These are phyloP conservation scores for Ambrosiella cleistominuta DNA, from an alignment of 2,329 filamentous ascomycete genomes.

Conservation along the genomic window DNA sequence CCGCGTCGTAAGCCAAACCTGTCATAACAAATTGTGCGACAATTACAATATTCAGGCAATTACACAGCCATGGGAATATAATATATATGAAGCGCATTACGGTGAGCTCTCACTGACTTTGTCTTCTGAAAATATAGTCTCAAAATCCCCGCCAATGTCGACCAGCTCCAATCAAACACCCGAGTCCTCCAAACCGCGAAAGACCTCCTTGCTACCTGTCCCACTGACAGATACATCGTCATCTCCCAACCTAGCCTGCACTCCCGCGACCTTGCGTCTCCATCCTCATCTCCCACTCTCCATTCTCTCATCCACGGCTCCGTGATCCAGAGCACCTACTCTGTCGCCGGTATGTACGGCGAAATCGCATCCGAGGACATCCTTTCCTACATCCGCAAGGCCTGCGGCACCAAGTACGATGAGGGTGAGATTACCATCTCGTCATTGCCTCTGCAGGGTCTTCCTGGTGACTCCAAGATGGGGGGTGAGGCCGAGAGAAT, in stretches of 20 bases:
- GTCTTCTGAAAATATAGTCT: conserved; percentile 18
- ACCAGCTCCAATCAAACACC: conserved; percentile 29
- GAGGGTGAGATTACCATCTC: conserved; percentile 6
- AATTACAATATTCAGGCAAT: neutral
- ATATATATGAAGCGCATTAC: too few species aligned
- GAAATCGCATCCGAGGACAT: conserved; percentile 27
- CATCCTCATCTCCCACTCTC: conserved; percentile 31
- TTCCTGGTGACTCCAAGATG: neutral
- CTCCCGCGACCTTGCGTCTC: conserved; percentile 41
- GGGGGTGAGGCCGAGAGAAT: neutral
- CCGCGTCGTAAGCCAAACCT: conserved; percentile 48
- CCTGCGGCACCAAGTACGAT: conserved; percentile 22
- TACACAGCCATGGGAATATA: too few species aligned
- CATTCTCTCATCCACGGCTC: conserved; percentile 23
- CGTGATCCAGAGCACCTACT: conserved; percentile 24
- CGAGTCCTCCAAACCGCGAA: conserved; percentile 27
- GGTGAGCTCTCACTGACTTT: too few species aligned
- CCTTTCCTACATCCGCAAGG: conserved; percentile 26
- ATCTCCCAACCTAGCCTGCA: conserved; percentile 61
- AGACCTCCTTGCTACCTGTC: conserved; percentile 46
- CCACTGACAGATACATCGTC: conserved; percentile 59
- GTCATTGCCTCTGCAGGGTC: conserved; percentile 9
- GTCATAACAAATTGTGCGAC: neutral
- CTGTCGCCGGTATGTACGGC: conserved; percentile 42
- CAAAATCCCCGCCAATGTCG: conserved; percentile 18